Evolutionary conservation across 257 asterid genomes (phyloP).

Genomic region (Nicotiana sylvestris): DNA sequence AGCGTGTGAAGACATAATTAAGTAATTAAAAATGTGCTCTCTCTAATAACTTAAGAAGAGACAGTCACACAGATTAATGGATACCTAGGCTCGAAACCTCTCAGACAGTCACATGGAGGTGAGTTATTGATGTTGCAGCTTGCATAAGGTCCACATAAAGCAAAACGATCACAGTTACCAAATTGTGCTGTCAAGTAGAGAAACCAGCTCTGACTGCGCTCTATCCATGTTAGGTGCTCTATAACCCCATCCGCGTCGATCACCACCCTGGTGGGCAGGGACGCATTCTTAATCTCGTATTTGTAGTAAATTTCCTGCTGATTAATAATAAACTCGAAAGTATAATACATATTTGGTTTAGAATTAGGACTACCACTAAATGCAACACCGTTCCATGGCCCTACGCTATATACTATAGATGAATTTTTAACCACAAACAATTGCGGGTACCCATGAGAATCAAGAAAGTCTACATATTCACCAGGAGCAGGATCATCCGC

Average conservation of each 20-base stretch:
- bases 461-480: background rate
- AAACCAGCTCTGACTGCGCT: conserved; percentile 7
- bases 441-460: background rate
- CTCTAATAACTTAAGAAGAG: background rate
- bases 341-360: background rate
- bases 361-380: background rate
- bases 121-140: conserved; percentile 5
- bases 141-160: conserved; percentile 1
- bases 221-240: conserved; percentile 8
- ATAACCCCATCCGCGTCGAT: background rate
- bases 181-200: background rate
- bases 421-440: background rate
- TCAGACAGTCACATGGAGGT: conserved; percentile 17
- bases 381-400: conserved; percentile 15
- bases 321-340: background rate
- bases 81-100: conserved; percentile 12
- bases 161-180: conserved; percentile 7
- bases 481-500: conserved; percentile 13
- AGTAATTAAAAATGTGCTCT: background rate
- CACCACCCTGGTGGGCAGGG: background rate
- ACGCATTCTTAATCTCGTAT: background rate
- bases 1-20: background rate
- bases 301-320: background rate
- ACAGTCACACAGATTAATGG: background rate
- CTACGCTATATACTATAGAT: background rate